A percentile compares a stretch with the other conserved stretches of the same genome.
Conservation (phyloP, 257 asterid genomes). For the Plectranthus barbatus region DNA sequence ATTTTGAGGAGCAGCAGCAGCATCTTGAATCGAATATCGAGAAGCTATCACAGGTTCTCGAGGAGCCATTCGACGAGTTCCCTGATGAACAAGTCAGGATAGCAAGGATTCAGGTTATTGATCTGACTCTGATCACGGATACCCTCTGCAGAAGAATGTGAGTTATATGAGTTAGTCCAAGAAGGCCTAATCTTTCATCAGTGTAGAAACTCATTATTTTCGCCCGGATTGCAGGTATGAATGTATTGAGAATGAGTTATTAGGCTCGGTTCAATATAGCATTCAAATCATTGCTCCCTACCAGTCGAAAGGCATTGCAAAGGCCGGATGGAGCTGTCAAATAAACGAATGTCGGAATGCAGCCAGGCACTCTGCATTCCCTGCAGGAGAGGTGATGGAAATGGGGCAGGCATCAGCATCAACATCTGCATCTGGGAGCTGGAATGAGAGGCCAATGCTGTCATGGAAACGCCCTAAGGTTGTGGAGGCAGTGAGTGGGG, state of each 20-base stretch:
- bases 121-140: conserved; percentile 62
- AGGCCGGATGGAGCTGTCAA: conserved; percentile 49
- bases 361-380: neutral
- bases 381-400: too few species aligned
- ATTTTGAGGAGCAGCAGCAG: conserved; percentile 98
- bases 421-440: too few species aligned
- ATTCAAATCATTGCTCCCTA: conserved; percentile 79
- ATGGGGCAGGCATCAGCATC: too few species aligned
- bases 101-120: conserved; percentile 65
- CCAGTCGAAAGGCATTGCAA: conserved; percentile 86
- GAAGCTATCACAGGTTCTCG: conserved; percentile 73
- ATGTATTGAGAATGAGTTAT: conserved; percentile 76
- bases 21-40: conserved; percentile 91
- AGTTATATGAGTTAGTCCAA: conserved; percentile 20
- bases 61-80: conserved; percentile 66
- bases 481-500: too few species aligned
- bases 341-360: conserved; percentile 26
- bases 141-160: conserved; percentile 83
- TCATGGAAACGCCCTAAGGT: too few species aligned
- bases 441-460: too few species aligned
- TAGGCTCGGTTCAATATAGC: conserved; percentile 63
- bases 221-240: conserved; percentile 62
- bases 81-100: conserved; percentile 37
- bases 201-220: conserved; percentile 11
- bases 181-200: conserved; percentile 3